Percentiles rank a stretch among this genome's conserved stretches.
These are phyloP conservation scores for Suhomyces yuchorum DNA, from an alignment of 1,139 yeast species.

Conservation along the genomic window DNA sequence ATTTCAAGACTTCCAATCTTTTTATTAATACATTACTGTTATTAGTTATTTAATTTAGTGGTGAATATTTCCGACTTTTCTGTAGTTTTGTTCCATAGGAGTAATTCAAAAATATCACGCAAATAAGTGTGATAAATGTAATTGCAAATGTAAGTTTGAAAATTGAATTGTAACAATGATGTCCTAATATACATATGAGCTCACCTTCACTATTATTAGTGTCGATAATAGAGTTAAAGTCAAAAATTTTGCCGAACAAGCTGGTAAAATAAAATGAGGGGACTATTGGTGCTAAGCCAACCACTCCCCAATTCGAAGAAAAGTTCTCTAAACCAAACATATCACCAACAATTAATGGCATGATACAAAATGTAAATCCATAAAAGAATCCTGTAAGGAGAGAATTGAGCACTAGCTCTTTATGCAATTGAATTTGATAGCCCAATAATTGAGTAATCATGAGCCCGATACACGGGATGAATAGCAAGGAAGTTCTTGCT, in stretches of 20 bases:
- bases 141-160: constrained; percentile 36
- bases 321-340: constrained; percentile 56
- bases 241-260: constrained; percentile 55
- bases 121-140: constrained; percentile 14
- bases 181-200: constrained; percentile 39
- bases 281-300: constrained; percentile 54
- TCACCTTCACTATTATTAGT: constrained; percentile 1
- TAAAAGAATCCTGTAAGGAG: constrained; percentile 55
- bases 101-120: constrained; percentile 13
- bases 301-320: constrained; percentile 60
- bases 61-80: background rate
- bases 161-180: constrained; percentile 45
- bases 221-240: constrained; percentile 34
- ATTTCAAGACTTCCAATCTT: background rate
- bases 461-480: constrained; percentile 48
- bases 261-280: constrained; percentile 54
- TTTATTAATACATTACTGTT: background rate
- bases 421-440: constrained; percentile 27
- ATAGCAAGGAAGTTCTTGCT: constrained; percentile 49
- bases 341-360: constrained; percentile 62
- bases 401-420: constrained; percentile 41
- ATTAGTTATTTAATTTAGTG: background rate
- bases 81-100: background rate
- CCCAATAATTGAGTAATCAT: constrained; percentile 48
- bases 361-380: constrained; percentile 58